These are phyloP conservation scores for Tricholoma saponaceum DNA, from an alignment of 768 basidiomycete species.

Conservation along the genomic window DNA sequence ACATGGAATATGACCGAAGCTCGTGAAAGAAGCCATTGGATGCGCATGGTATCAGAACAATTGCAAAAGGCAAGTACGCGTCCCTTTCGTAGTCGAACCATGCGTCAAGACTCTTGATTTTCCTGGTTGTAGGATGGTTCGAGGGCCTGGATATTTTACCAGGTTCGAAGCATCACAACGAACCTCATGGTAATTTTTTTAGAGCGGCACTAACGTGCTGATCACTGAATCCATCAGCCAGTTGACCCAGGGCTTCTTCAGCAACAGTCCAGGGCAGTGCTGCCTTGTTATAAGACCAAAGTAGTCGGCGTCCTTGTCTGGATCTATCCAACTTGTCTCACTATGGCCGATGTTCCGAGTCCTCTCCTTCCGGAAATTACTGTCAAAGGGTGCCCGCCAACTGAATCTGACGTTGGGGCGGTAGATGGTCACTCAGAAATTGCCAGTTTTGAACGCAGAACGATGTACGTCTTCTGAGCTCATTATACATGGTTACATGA, in stretches of 20 bases:
- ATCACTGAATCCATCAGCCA: neutral
- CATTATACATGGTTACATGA: neutral
- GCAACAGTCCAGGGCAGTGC: neutral
- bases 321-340: neutral
- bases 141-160: neutral
- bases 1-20: neutral
- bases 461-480: constrained; percentile 11
- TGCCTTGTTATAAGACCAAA: constrained; percentile 6
- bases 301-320: neutral
- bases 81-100: neutral
- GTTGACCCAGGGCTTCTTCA: neutral
- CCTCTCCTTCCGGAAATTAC: constrained; percentile 1
- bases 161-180: neutral
- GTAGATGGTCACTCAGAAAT: neutral
- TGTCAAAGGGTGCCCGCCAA: neutral
- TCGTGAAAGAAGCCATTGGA: neutral
- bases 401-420: neutral
- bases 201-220: neutral
- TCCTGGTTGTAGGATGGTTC: neutral
- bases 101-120: neutral
- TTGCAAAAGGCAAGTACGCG: neutral
- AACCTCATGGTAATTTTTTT: neutral
- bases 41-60: neutral
- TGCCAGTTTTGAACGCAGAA: constrained; percentile 12
- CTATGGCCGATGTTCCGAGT: constrained; percentile 8